These are phyloP conservation scores for Paracamarosporium sp. DNA, from an alignment of 2,329 filamentous ascomycete species.

Conservation along the genomic window DNA sequence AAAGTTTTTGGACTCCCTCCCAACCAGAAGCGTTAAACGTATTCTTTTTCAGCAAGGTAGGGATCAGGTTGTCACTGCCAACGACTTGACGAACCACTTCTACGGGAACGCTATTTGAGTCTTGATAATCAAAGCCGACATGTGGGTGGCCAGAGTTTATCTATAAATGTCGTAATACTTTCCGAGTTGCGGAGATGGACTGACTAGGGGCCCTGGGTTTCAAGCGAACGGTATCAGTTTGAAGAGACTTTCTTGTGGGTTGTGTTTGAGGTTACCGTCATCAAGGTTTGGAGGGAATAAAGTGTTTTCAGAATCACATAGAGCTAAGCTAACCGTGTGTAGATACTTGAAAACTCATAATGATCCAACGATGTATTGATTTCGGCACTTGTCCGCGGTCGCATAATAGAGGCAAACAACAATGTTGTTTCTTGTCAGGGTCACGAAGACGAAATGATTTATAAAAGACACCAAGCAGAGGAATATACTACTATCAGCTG, in stretches of 20 bases:
- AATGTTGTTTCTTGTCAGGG: too few relatives aligned
- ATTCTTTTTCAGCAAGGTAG: background rate
- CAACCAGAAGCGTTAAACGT: background rate
- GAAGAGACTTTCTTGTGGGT: background rate
- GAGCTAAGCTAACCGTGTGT: too few relatives aligned
- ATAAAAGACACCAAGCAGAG: too few relatives aligned
- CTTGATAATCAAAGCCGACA: background rate
- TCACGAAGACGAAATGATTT: background rate
- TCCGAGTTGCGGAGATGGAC: background rate
- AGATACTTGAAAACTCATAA: too few relatives aligned
- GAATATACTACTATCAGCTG: background rate
- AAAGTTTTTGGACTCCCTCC: background rate
- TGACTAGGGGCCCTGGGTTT: too few relatives aligned
- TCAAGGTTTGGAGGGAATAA: too few relatives aligned
- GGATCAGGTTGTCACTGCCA: too few relatives aligned
- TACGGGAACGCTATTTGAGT: background rate
- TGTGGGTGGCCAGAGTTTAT: background rate
- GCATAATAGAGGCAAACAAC: too few relatives aligned
- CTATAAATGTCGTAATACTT: background rate
- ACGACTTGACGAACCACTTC: background rate
- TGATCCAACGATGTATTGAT: too few relatives aligned
- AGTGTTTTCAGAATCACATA: too few relatives aligned
- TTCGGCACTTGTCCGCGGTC: too few relatives aligned
- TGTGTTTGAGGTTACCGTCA: too few relatives aligned
- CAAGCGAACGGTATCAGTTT: background rate